Percentiles rank a stretch among this genome's conserved stretches.
Evolutionary conservation across 768 basidiomycete genomes (phyloP).

Genomic region (Lentinula detonsa): DNA sequence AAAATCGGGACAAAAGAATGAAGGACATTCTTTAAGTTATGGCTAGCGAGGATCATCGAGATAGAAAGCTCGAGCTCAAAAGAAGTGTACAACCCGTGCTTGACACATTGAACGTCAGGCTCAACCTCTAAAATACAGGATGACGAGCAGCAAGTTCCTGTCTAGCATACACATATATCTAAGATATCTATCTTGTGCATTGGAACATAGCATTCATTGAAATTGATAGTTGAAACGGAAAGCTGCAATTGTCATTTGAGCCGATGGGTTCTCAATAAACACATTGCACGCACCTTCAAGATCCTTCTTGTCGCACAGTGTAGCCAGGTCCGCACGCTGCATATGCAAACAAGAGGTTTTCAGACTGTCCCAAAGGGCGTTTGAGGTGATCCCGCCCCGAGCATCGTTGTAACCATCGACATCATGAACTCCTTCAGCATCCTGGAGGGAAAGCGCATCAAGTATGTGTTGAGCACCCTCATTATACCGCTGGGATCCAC

Average conservation of each 20-base stretch:
- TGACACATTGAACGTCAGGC: no score
- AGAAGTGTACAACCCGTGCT: no score
- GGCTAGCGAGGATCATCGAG: no score
- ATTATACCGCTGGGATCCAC: constrained; percentile 57
- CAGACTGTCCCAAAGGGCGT: constrained; percentile 83
- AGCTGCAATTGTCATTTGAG: constrained; percentile 13
- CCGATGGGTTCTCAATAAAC: neutral
- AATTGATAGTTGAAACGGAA: constrained; percentile 24
- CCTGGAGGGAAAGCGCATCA: constrained; percentile 86
- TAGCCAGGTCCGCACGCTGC: constrained; percentile 70
- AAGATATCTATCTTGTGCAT: neutral
- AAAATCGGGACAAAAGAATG: constrained; percentile 36
- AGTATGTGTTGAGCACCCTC: constrained; percentile 85
- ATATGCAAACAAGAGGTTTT: constrained; percentile 79
- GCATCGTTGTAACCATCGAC: constrained; percentile 36
- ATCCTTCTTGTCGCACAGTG: constrained; percentile 66
- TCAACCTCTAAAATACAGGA: constrained; percentile 7
- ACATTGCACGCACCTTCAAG: constrained; percentile 43
- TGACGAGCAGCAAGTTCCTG: constrained; percentile 28
- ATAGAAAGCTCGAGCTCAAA: no score
- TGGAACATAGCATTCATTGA: constrained; percentile 5
- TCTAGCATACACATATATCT: constrained; percentile 7
- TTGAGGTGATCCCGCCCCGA: constrained; percentile 64
- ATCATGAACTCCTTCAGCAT: constrained; percentile 69
- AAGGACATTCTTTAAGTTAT: constrained; percentile 14